Conservation (phyloP, 805 yeast species). For the Wickerhamiella nectarea region DNA sequence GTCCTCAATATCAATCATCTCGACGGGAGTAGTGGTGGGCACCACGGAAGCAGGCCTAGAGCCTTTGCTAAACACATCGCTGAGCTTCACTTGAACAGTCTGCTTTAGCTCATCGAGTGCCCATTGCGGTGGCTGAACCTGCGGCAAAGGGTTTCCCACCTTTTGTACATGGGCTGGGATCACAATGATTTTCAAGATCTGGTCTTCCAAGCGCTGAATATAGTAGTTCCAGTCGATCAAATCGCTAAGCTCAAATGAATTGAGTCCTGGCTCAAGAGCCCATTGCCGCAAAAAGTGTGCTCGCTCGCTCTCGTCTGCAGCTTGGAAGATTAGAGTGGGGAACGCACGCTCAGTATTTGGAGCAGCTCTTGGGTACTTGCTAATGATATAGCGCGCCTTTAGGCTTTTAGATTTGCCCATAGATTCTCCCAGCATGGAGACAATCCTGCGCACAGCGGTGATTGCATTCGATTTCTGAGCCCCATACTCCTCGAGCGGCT, state of each 20-base stretch:
- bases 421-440: slow-evolving; percentile 88
- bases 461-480: slow-evolving; percentile 87
- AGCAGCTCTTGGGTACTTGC: slow-evolving; percentile 65
- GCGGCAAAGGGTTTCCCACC: slow-evolving; percentile 80
- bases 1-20: slow-evolving; percentile 57
- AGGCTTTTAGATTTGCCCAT: slow-evolving; percentile 95
- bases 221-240: slow-evolving; percentile 92
- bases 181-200: slow-evolving; percentile 84
- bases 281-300: slow-evolving; percentile 62
- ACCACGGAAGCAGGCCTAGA: background rate
- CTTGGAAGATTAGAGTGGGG: slow-evolving; percentile 89
- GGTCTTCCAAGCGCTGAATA: slow-evolving; percentile 79
- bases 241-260: slow-evolving; percentile 72
- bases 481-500: slow-evolving; percentile 76
- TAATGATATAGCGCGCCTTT: slow-evolving; percentile 86
- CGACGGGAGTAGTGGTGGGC: background rate
- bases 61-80: slow-evolving; percentile 56
- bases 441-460: slow-evolving; percentile 84
- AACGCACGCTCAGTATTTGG: slow-evolving; percentile 94
- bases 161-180: slow-evolving; percentile 95
- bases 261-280: slow-evolving; percentile 66
- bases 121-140: slow-evolving; percentile 94
- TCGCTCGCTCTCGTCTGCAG: slow-evolving; percentile 58
- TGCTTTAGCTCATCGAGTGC: slow-evolving; percentile 28
- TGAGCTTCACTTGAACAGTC: slow-evolving; percentile 42